Percentiles rank a stretch among this genome's conserved stretches.
Conservation (phyloP, 352 stramenopile genomes). For the Phytophthora pini region DNA sequence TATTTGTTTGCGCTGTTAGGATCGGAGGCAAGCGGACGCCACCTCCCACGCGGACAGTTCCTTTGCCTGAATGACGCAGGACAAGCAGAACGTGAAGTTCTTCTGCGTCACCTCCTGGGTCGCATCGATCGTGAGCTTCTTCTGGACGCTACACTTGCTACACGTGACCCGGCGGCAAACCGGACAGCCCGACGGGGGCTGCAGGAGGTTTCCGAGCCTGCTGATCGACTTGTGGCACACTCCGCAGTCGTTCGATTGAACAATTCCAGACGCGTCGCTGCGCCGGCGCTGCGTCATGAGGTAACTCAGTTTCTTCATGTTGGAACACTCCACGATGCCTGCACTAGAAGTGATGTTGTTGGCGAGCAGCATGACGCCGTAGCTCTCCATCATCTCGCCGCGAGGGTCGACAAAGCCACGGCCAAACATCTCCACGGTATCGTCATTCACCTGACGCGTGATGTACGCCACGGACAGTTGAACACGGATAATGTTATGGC, state of each 20-base stretch:
- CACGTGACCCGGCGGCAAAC: constrained; percentile 46
- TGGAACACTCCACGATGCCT: constrained; percentile 47
- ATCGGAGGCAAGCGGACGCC: constrained; percentile 35
- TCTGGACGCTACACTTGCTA: constrained; percentile 58
- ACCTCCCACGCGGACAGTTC: constrained; percentile 54
- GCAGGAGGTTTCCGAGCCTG: constrained; percentile 32
- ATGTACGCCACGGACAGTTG: constrained; percentile 62
- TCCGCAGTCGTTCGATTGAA: constrained; percentile 24
- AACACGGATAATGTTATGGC: constrained; percentile 45
- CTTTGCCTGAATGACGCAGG: constrained; percentile 58
- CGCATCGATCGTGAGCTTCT: constrained; percentile 49
- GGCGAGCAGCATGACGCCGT: constrained; percentile 46
- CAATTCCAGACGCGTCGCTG: constrained; percentile 27
- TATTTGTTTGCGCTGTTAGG: not conserved
- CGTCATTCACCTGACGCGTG: constrained; percentile 35
- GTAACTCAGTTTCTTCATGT: constrained; percentile 72
- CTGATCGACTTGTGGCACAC: constrained; percentile 40
- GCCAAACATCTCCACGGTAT: constrained; percentile 59
- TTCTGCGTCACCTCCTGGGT: constrained; percentile 53
- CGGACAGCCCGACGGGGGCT: constrained; percentile 31
- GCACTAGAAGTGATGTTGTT: constrained; percentile 39
- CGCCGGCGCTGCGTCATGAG: constrained; percentile 43
- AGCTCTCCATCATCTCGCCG: constrained; percentile 49
- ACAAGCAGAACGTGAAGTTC: constrained; percentile 59
- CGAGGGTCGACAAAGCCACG: constrained; percentile 52